Percentiles rank a stretch among this genome's conserved stretches.
These are phyloP conservation scores for Bombardia bombarda DNA, from an alignment of 495 filamentous ascomycete species.

Conservation along the genomic window DNA sequence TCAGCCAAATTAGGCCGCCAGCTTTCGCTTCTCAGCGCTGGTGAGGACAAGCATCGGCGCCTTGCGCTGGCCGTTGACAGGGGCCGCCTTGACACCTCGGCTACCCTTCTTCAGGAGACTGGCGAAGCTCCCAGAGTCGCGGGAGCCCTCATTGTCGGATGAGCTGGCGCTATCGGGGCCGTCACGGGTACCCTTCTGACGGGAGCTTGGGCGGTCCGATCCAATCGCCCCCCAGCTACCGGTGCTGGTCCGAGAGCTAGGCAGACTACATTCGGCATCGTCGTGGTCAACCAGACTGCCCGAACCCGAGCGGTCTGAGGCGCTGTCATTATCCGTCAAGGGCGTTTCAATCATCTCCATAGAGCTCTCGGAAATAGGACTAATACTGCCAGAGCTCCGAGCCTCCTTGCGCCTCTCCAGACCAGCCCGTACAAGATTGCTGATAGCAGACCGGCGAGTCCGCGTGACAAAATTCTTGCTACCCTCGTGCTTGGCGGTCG, in stretches of 20 bases:
- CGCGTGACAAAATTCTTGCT: constrained; percentile 98
- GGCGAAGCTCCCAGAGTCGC: constrained; percentile 40
- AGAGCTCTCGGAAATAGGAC: constrained; percentile 73
- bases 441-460: constrained; percentile 84
- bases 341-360: constrained; percentile 65
- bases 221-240: constrained; percentile 70
- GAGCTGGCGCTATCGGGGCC: constrained; percentile 55
- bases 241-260: constrained; percentile 69
- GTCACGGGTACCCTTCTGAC: constrained; percentile 51
- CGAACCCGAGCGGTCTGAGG: constrained; percentile 69
- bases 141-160: constrained; percentile 31
- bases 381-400: constrained; percentile 67
- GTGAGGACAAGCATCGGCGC: constrained; percentile 80
- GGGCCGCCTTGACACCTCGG: constrained; percentile 34
- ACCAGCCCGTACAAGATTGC: constrained; percentile 84
- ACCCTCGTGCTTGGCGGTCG: constrained; percentile 88
- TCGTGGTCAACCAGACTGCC: constrained; percentile 64
- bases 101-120: constrained; percentile 49
- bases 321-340: constrained; percentile 70
- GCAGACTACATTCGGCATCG: constrained; percentile 59
- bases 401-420: constrained; percentile 71
- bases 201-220: constrained; percentile 59
- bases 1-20: constrained; percentile 10
- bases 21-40: constrained; percentile 84
- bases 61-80: constrained; percentile 60